These are phyloP conservation scores for Lojkania enalia DNA, from an alignment of 2,329 filamentous ascomycete species.

Conservation along the genomic window DNA sequence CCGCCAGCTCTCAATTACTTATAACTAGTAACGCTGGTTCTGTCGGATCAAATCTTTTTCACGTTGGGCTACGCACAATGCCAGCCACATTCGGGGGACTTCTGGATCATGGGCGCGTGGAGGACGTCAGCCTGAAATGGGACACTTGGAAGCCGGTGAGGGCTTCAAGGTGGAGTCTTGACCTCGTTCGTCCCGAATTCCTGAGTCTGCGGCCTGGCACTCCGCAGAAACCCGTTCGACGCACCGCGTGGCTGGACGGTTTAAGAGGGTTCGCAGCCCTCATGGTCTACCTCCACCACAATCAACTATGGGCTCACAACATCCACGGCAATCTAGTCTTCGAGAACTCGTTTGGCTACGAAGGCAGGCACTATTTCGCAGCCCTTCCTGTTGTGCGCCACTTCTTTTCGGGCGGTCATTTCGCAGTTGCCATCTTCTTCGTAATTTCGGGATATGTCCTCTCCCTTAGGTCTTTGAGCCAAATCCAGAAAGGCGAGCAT, in stretches of 20 bases:
- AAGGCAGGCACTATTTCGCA: conserved; percentile 34
- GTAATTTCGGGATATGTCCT: conserved; percentile 58
- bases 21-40: no score
- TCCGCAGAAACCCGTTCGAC: conserved; percentile 27
- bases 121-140: conserved; percentile 28
- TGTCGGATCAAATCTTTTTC: no score
- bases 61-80: conserved; percentile 26
- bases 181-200: conserved; percentile 38
- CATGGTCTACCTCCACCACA: conserved; percentile 65
- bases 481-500: conserved; percentile 49
- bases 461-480: conserved; percentile 50
- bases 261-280: conserved; percentile 69
- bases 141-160: conserved; percentile 31
- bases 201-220: conserved; percentile 21
- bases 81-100: conserved; percentile 32
- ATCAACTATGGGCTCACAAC: conserved; percentile 48
- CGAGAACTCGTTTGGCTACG: conserved; percentile 37
- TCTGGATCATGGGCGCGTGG: conserved; percentile 28
- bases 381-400: conserved; percentile 47
- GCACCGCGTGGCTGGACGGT: conserved; percentile 58
- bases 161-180: conserved; percentile 33
- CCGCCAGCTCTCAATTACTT: no score
- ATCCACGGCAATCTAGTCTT: conserved; percentile 54
- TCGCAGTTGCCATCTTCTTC: conserved; percentile 58
- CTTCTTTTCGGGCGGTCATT: conserved; percentile 57